Percentiles rank a stretch among this genome's conserved stretches.
These are phyloP conservation scores for Plasmodium berghei DNA, from an alignment of 169 alveolate genomes.

Conservation along the genomic window DNA sequence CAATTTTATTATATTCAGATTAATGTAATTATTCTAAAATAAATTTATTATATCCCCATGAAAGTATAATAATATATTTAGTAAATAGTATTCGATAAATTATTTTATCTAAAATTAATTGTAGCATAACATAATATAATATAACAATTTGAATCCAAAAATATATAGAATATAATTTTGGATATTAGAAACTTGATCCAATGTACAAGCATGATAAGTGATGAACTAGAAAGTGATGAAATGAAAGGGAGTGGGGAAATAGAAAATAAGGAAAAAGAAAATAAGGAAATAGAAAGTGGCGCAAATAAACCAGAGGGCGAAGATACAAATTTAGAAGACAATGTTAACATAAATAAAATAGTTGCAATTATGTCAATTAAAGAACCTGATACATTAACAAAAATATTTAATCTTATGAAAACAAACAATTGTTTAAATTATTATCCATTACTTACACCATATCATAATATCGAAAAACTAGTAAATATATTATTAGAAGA, in stretches of 20 bases:
- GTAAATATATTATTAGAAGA: slow-evolving; percentile 51
- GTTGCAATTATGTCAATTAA: slow-evolving; percentile 9
- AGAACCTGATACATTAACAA: slow-evolving; percentile 23
- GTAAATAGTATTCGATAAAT: too few species aligned
- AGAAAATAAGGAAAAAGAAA: neutral
- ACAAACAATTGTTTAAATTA: slow-evolving; percentile 29
- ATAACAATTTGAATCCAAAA: too few species aligned
- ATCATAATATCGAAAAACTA: slow-evolving; percentile 51
- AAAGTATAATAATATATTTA: too few species aligned
- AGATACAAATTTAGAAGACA: neutral
- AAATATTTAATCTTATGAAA: slow-evolving; percentile 27
- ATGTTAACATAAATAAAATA: slow-evolving; percentile 1
- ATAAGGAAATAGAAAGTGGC: neutral
- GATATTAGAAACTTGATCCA: too few species aligned
- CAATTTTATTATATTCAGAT: too few species aligned
- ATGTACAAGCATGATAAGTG: too few species aligned
- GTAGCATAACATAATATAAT: too few species aligned
- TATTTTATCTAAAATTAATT: too few species aligned
- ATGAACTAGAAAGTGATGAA: too few species aligned
- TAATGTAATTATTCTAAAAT: too few species aligned
- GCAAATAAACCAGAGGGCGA: neutral
- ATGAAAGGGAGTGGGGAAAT: neutral
- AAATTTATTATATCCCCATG: too few species aligned
- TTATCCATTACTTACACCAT: slow-evolving; percentile 79
- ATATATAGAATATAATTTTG: too few species aligned